A percentile compares a stretch with the other conserved stretches of the same genome.
phyloP scores from a whole-genome alignment of 2,329 filamentous ascomycete genomes.

The Xylaria sp. region DNA sequence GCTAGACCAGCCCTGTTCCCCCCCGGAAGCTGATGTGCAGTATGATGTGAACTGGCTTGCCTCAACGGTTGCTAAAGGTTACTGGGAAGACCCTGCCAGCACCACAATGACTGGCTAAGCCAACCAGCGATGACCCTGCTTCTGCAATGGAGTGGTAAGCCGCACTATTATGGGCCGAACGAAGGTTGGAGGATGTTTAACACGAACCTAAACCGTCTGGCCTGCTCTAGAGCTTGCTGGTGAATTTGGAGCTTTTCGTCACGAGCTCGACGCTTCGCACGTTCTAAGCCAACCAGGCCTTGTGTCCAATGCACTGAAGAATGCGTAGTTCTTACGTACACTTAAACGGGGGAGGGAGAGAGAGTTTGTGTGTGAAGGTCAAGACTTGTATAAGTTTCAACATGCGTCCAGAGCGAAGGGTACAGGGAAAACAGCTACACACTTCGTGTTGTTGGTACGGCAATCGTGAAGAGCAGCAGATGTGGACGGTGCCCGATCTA shows the following conservation, averaged over 20 bases:
- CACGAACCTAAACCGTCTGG: conserved; percentile 37
- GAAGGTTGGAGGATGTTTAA: conserved; percentile 34
- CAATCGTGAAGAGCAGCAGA: conserved; percentile 14
- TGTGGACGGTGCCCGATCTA: conserved; percentile 12
- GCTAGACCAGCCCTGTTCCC: conserved; percentile 39
- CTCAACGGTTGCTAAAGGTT: conserved; percentile 47
- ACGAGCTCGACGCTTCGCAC: conserved; percentile 3
- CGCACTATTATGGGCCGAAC: conserved; percentile 51
- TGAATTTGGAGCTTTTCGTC: conserved; percentile 28
- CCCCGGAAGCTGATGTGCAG: conserved; percentile 39
- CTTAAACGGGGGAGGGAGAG: not conserved
- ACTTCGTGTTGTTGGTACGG: conserved; percentile 16
- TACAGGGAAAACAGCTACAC: not conserved
- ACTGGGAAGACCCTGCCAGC: conserved; percentile 55
- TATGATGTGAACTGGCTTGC: conserved; percentile 44
- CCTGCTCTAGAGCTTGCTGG: conserved; percentile 31
- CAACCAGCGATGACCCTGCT: conserved; percentile 56
- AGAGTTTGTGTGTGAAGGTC: not conserved
- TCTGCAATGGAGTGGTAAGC: conserved; percentile 52
- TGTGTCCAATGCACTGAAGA: not conserved
- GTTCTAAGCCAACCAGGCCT: conserved; percentile 11
- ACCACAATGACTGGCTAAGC: conserved; percentile 52
- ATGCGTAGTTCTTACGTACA: conserved; percentile 8
- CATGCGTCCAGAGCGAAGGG: conserved; percentile 22
- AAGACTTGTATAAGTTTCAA: conserved; percentile 20